Evolutionary conservation across 306 rosid genomes (phyloP).

Genomic region (Rubus parviflorus): DNA sequence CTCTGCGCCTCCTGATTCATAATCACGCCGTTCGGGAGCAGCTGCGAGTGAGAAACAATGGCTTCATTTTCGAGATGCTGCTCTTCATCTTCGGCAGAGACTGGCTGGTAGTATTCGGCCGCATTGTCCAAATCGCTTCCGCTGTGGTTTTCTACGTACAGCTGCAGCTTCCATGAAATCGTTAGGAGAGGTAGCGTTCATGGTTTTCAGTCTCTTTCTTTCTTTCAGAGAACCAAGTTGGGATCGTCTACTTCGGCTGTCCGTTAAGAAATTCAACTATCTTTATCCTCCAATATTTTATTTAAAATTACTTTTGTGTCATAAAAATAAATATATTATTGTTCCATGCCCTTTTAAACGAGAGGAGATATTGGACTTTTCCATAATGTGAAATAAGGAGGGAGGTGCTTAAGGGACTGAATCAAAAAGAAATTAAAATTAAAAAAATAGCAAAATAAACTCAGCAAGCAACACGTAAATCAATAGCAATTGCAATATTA

Average conservation of each 20-base stretch:
- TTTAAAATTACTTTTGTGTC: too few species aligned
- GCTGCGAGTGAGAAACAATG: conserved; percentile 24
- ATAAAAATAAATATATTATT: too few species aligned
- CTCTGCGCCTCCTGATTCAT: conserved; percentile 44
- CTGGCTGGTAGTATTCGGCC: conserved; percentile 67
- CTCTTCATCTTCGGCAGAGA: conserved; percentile 51
- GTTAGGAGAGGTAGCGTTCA: conserved; percentile 45
- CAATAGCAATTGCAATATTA: background rate
- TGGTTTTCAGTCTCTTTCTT: conserved; percentile 11
- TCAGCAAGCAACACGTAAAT: background rate
- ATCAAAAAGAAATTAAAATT: too few species aligned
- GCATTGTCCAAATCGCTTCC: conserved; percentile 73
- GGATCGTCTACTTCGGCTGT: too few species aligned
- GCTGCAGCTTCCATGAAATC: conserved; percentile 41
- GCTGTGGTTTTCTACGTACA: conserved; percentile 46
- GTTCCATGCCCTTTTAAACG: too few species aligned
- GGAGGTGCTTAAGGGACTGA: too few species aligned
- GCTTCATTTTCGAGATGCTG: conserved; percentile 1
- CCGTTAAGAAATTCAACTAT: too few species aligned
- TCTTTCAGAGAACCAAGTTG: conserved; percentile 10
- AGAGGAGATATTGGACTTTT: too few species aligned
- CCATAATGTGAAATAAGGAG: too few species aligned
- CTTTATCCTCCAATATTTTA: too few species aligned
- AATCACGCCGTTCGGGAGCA: conserved; percentile 46
- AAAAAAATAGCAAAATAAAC: too few species aligned